Evolutionary conservation across 139 green algal genomes (phyloP).

Genomic region (Parachlorella kessleri): DNA sequence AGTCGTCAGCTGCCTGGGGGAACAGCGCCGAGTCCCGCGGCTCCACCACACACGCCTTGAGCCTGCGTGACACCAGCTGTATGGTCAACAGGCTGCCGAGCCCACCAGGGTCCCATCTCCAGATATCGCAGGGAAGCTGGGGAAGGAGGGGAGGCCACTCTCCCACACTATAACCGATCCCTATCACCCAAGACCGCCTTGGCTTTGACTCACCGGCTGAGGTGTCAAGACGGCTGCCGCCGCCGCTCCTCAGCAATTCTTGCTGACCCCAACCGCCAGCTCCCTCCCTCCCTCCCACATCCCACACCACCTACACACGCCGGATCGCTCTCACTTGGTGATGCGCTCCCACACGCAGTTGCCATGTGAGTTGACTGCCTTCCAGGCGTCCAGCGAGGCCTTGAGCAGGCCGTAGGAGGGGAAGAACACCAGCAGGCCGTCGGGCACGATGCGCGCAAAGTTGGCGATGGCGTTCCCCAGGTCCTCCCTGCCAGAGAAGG

Average conservation of each 20-base stretch:
- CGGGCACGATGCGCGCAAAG: slow-evolving; percentile 84
- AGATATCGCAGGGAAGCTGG: no score
- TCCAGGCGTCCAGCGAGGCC: slow-evolving; percentile 81
- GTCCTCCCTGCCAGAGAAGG: slow-evolving; percentile 48
- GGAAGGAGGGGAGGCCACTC: no score
- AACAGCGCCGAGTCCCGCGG: slow-evolving; percentile 68
- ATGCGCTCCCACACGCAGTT: slow-evolving; percentile 90
- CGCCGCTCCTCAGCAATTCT: no score
- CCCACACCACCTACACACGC: no score
- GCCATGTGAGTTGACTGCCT: slow-evolving; percentile 33
- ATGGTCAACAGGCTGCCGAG: no score
- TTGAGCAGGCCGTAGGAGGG: slow-evolving; percentile 82
- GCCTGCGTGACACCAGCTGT: slow-evolving; percentile 26
- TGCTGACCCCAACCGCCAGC: no score
- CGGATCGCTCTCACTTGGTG: slow-evolving; percentile 15
- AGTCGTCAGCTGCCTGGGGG: slow-evolving; percentile 67
- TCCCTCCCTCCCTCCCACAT: no score
- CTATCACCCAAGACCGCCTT: no score
- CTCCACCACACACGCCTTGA: slow-evolving; percentile 90
- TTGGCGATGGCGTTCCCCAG: slow-evolving; percentile 83
- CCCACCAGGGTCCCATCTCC: no score
- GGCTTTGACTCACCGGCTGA: no score
- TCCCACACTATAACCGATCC: no score
- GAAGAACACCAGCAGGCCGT: slow-evolving; percentile 98
- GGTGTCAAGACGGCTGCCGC: no score